Conservation (phyloP, 441 rosid species). For the Mallotus japonicus region DNA sequence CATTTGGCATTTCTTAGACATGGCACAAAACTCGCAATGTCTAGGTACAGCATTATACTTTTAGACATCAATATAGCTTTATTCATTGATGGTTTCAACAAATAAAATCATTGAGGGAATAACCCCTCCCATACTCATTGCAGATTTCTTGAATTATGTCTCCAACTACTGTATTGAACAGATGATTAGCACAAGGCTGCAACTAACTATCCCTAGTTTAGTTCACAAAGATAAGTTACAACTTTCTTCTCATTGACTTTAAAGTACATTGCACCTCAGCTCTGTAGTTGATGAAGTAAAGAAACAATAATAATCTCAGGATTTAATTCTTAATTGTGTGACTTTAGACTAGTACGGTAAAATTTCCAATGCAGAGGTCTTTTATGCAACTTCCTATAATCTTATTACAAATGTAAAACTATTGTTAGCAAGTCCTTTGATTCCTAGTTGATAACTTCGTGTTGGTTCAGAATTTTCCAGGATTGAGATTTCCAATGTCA, state of each 20-base stretch:
- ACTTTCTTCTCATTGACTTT: background rate
- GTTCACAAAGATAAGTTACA: background rate
- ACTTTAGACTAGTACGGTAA: no score
- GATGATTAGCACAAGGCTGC: background rate
- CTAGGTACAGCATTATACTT: background rate
- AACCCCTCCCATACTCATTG: background rate
- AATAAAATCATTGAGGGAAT: background rate
- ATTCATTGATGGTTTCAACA: background rate
- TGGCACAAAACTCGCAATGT: background rate
- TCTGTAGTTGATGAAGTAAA: background rate
- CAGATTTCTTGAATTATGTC: slow-evolving; percentile 5
- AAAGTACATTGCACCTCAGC: background rate
- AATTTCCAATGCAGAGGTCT: background rate
- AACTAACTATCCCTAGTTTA: background rate
- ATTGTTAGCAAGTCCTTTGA: background rate
- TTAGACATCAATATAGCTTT: background rate
- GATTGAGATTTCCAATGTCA: background rate
- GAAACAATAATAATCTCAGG: background rate
- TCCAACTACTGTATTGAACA: background rate
- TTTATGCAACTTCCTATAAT: background rate
- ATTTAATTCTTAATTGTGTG: background rate
- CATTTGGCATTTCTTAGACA: background rate
- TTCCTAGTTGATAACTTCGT: background rate
- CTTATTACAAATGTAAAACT: no score
- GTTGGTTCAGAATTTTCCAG: background rate